A percentile compares a stretch with the other conserved stretches of the same genome.
Evolutionary conservation across 768 basidiomycete genomes (phyloP).

Genomic region (Amanita subjunquillea): DNA sequence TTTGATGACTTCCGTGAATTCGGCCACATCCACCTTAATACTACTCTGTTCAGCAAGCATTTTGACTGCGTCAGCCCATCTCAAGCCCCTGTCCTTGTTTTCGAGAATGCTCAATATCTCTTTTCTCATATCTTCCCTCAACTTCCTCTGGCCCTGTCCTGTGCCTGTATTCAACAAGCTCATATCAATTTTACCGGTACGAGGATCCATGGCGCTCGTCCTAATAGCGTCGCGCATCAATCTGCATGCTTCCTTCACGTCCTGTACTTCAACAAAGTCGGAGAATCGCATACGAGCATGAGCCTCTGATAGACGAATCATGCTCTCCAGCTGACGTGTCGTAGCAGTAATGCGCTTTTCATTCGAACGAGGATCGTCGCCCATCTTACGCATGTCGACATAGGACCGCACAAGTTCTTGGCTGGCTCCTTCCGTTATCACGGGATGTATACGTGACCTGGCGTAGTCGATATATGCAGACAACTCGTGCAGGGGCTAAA

Average conservation of each 20-base stretch:
- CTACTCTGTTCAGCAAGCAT: slow-evolving; percentile 77
- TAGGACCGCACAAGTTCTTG: slow-evolving; percentile 81
- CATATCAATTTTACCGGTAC: slow-evolving; percentile 97
- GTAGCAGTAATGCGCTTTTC: slow-evolving; percentile 98
- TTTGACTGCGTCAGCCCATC: slow-evolving; percentile 78
- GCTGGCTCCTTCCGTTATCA: slow-evolving; percentile 78
- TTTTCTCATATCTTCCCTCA: slow-evolving; percentile 84
- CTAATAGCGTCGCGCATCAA: slow-evolving; percentile 95
- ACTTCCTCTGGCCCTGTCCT: slow-evolving; percentile 72
- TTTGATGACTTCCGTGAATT: slow-evolving; percentile 75
- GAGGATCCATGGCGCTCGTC: slow-evolving; percentile 90
- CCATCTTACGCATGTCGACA: slow-evolving; percentile 89
- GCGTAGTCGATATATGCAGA: slow-evolving; percentile 95
- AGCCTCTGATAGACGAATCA: slow-evolving; percentile 93
- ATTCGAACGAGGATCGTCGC: slow-evolving; percentile 74
- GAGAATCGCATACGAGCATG: slow-evolving; percentile 96
- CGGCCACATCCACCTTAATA: slow-evolving; percentile 64
- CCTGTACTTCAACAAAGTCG: slow-evolving; percentile 72
- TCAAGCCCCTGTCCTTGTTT: slow-evolving; percentile 48
- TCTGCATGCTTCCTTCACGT: slow-evolving; percentile 87
- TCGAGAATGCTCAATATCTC: slow-evolving; percentile 67
- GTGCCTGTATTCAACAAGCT: slow-evolving; percentile 92
- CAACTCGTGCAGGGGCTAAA: slow-evolving; percentile 79
- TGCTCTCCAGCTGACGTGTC: slow-evolving; percentile 91
- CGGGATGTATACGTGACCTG: slow-evolving; percentile 74